Evolutionary conservation across 1,284 basidiomycete genomes (phyloP), one percentile per base, ranked within the genome.

Genomic region (Ceratobasidium sp.): DNA sequence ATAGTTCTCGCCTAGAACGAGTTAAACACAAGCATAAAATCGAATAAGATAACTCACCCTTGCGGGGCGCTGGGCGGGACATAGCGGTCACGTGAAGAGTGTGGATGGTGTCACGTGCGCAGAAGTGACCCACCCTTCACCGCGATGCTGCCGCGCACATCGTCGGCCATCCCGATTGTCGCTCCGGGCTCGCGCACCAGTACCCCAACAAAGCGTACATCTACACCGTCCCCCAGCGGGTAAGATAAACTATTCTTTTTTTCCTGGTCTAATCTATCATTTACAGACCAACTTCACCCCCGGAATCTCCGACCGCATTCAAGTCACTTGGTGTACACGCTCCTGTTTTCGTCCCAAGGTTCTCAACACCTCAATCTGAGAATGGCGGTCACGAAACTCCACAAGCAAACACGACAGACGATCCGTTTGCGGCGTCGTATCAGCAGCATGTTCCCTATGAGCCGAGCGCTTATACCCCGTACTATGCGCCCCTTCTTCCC

Each of bases 1-100:
- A 86, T 93, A 97, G 88, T 97, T 97, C 88, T 97, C 96, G 83
- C 96, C 88, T 88, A 77, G 4, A 46, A 15, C n/a, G 38, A 20
- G 20, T 44, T 42, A 50, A 59, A 13, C 40, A 42, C 6, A 17
- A 65, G 33, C 67, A 26, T 10, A 10, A 73, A 52, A 1, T 6
- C 28, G 17, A 20, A 62, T 33, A n/a, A 1, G 38, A 46, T 38
- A 84, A 40, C 82, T 83, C 46, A 79, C 80, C 50, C 56, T 77
- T 40, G 77, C 79, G 48, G 77, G 80, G 67, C 71, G 70, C 70
- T 73, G 70, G 70, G 70, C 70, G 70, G 70, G 70, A 73, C 70
- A 73, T 73, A 57, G 44, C 46, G 70, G 70, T 73, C 70, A 62
- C 56, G 93, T 94, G 83, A 7, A 66, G 40, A 23, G 17, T 6